Conservation (phyloP, 495 filamentous ascomycete species). For the Neurospora sp. region DNA sequence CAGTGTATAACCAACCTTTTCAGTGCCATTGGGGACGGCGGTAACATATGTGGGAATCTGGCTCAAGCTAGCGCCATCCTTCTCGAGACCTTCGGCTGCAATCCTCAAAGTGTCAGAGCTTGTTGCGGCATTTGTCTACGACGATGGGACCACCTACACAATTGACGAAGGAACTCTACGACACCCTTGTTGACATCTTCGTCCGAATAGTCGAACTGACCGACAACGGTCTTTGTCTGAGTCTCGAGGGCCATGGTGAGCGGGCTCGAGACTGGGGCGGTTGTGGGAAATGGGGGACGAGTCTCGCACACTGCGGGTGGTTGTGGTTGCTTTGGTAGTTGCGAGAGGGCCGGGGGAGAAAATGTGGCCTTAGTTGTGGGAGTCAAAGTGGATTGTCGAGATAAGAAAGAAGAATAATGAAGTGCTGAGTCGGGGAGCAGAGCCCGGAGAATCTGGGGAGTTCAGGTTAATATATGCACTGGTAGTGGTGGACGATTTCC, state of each 20-base stretch:
- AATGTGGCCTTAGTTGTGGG: conserved; percentile 14
- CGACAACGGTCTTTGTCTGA: conserved; percentile 67
- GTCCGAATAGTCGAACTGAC: conserved; percentile 76
- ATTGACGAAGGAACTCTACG: conserved; percentile 73
- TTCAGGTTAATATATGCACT: conserved; percentile 8
- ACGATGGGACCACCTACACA: conserved; percentile 43
- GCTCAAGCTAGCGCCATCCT: conserved; percentile 69
- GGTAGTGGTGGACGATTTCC: neutral
- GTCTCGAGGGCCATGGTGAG: conserved; percentile 52
- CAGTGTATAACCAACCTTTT: conserved; percentile 52
- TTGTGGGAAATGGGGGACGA: conserved; percentile 36
- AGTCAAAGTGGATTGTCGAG: conserved; percentile 17
- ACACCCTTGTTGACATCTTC: conserved; percentile 71
- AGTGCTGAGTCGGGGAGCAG: conserved; percentile 24
- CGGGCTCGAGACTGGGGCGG: conserved; percentile 34
- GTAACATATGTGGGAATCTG: conserved; percentile 98
- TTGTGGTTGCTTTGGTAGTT: conserved; percentile 13
- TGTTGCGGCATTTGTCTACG: neutral
- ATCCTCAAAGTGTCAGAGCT: neutral
- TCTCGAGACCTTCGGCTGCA: conserved; percentile 66
- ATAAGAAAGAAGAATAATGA: conserved; percentile 25
- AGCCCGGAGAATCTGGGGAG: conserved; percentile 17
- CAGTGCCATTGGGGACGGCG: conserved; percentile 89
- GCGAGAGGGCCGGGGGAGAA: conserved; percentile 29
- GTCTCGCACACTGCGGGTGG: conserved; percentile 31